Percentiles rank a stretch among this genome's conserved stretches.
Evolutionary conservation across 257 asterid genomes (phyloP).

Genomic region (Penstemon newberryi): DNA sequence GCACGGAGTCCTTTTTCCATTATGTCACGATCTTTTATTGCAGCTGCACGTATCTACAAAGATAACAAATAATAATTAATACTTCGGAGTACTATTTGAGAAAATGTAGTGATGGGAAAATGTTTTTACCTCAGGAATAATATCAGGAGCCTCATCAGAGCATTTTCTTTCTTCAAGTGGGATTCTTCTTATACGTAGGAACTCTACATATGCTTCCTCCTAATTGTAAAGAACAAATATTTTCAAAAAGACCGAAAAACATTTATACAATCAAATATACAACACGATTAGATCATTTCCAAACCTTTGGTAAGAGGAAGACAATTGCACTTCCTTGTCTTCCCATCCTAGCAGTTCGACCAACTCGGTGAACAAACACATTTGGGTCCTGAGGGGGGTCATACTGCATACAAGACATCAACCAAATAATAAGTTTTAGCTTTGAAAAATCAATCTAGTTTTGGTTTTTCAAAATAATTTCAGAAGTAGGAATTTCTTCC

Average conservation of each 20-base stretch:
- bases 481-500: background rate
- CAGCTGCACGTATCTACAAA: slow-evolving; percentile 73
- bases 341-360: slow-evolving; percentile 97
- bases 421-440: slow-evolving; percentile 24
- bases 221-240: slow-evolving; percentile 28
- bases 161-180: slow-evolving; percentile 72
- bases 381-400: slow-evolving; percentile 98
- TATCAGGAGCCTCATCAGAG: slow-evolving; percentile 58
- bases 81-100: background rate
- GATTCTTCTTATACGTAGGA: slow-evolving; percentile 63
- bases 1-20: slow-evolving; percentile 97
- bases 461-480: slow-evolving; percentile 1
- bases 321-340: slow-evolving; percentile 83
- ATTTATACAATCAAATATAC: background rate
- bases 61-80: background rate
- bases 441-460: slow-evolving; percentile 10
- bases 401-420: slow-evolving; percentile 53
- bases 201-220: slow-evolving; percentile 94
- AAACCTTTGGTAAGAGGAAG: slow-evolving; percentile 83
- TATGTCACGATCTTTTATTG: slow-evolving; percentile 82
- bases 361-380: slow-evolving; percentile 92
- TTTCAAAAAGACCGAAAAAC: slow-evolving; percentile 10
- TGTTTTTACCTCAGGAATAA: slow-evolving; percentile 62
- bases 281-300: background rate
- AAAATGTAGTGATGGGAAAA: background rate